A percentile compares a stretch with the other conserved stretches of the same genome.
These are phyloP conservation scores for Schizophyllum commune DNA, from an alignment of 1,284 basidiomycete species.

Conservation along the genomic window DNA sequence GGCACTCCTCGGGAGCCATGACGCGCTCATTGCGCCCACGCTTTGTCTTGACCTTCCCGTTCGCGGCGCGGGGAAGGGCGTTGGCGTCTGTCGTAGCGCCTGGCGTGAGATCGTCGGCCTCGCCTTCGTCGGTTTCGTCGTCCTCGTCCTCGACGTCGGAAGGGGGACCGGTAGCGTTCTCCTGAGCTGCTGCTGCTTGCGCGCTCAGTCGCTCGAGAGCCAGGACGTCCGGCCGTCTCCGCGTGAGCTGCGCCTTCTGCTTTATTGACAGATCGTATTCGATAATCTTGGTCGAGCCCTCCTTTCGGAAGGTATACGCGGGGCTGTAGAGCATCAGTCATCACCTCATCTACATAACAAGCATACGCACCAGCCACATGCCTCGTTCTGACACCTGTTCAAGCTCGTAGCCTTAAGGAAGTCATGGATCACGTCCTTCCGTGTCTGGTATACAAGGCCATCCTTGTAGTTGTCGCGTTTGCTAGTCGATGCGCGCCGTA, in stretches of 20 bases:
- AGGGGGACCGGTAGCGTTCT: constrained; percentile 22
- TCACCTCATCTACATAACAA: constrained; percentile 2
- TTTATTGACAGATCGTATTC: constrained; percentile 84
- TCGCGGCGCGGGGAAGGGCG: constrained; percentile 57
- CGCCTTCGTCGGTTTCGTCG: constrained; percentile 28
- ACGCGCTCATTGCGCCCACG: constrained; percentile 85
- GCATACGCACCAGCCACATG: constrained; percentile 73
- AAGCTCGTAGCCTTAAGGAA: constrained; percentile 70
- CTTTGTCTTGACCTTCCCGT: constrained; percentile 67
- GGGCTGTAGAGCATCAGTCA: constrained; percentile 37
- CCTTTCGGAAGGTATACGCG: constrained; percentile 86
- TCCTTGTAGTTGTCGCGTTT: constrained; percentile 87
- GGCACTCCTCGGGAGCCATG: constrained; percentile 86
- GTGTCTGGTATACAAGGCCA: constrained; percentile 78
- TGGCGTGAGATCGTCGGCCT: background rate
- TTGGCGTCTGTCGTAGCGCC: constrained; percentile 8
- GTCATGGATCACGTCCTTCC: constrained; percentile 79
- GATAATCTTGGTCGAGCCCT: constrained; percentile 91
- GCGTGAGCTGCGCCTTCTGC: constrained; percentile 60
- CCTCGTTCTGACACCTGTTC: constrained; percentile 68
- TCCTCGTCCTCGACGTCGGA: constrained; percentile 36
- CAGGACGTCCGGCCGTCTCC: constrained; percentile 69
- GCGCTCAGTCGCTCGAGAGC: constrained; percentile 34
- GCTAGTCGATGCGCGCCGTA: constrained; percentile 49
- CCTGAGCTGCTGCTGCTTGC: constrained; percentile 17